Percentiles rank a stretch among this genome's conserved stretches.
Conservation (phyloP, 441 rosid genomes). For the Sinapis alba region DNA sequence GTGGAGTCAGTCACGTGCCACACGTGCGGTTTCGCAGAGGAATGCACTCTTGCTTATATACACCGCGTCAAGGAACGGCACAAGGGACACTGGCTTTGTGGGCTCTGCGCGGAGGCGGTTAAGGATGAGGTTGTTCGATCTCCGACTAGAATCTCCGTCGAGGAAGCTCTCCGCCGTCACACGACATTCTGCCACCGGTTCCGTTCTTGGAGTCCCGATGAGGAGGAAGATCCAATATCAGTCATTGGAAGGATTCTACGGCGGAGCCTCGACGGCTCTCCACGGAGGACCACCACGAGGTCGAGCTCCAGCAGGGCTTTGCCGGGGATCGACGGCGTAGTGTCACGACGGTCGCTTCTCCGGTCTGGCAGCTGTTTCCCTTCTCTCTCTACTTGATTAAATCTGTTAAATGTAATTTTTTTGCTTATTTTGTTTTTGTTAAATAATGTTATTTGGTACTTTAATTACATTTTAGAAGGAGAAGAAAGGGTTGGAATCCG, state of each 20-base stretch:
- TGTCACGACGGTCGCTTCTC: conserved; percentile 42
- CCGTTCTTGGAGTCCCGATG: conserved; percentile 41
- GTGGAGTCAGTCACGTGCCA: conserved; percentile 56
- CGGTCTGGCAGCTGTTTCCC: conserved; percentile 74
- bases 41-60: conserved; percentile 60
- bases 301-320: conserved; percentile 43
- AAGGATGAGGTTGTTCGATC: conserved; percentile 62
- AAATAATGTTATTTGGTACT: conserved; percentile 16
- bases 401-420: conserved; percentile 25
- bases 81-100: conserved; percentile 66
- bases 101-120: conserved; percentile 66
- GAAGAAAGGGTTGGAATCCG: conserved; percentile 31
- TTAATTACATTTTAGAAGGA: conserved; percentile 17
- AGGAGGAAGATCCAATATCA: conserved; percentile 52
- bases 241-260: conserved; percentile 50
- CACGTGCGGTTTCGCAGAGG: conserved; percentile 65
- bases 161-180: conserved; percentile 63
- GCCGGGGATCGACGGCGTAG: conserved; percentile 48
- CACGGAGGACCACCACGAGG: conserved; percentile 26
- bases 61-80: conserved; percentile 52
- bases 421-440: neutral
- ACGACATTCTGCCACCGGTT: conserved; percentile 49
- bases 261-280: conserved; percentile 48
- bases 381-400: conserved; percentile 48
- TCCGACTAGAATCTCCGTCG: conserved; percentile 48